Percentiles rank a stretch among this genome's conserved stretches.
These are phyloP conservation scores for Sugiyamaella lignohabitans DNA, from an alignment of 805 yeast species.

Conservation along the genomic window DNA sequence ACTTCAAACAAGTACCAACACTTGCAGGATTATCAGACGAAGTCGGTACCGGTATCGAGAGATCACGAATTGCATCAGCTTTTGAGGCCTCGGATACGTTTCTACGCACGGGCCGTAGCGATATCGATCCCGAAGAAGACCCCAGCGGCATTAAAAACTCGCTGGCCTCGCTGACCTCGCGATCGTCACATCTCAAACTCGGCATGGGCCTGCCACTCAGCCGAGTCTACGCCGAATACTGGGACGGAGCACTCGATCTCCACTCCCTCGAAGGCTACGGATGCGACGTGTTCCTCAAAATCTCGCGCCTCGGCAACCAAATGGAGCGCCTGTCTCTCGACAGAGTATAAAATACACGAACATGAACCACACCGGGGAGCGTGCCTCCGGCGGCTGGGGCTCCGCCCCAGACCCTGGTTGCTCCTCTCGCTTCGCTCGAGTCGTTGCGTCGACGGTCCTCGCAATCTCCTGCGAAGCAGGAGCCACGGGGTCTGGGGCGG, in stretches of 20 bases:
- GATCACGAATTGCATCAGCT: constrained; percentile 25
- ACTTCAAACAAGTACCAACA: constrained; percentile 28
- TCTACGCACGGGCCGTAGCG: constrained; percentile 39
- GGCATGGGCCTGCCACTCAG: constrained; percentile 93
- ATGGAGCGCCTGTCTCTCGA: constrained; percentile 62
- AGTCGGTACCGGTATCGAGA: constrained; percentile 18
- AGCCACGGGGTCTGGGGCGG: not conserved
- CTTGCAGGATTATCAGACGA: constrained; percentile 29
- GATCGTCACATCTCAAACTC: constrained; percentile 68
- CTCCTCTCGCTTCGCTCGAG: too few species aligned
- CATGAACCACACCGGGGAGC: not conserved
- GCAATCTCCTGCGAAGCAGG: not conserved
- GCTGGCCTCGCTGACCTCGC: constrained; percentile 54
- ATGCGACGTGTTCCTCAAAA: constrained; percentile 73
- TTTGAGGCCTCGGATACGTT: not conserved
- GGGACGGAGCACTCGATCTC: constrained; percentile 88
- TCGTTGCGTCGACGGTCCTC: too few species aligned
- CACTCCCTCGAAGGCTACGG: constrained; percentile 88
- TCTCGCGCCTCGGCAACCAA: constrained; percentile 70
- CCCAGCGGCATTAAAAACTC: constrained; percentile 36
- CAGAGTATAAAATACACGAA: constrained; percentile 43
- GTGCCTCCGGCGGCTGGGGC: not conserved
- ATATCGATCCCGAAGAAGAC: constrained; percentile 36
- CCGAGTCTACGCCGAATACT: constrained; percentile 87
- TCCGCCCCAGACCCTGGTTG: not conserved